phyloP scores from a whole-genome alignment of 2,329 filamentous ascomycete species.

The Lachnellula hyalina region DNA sequence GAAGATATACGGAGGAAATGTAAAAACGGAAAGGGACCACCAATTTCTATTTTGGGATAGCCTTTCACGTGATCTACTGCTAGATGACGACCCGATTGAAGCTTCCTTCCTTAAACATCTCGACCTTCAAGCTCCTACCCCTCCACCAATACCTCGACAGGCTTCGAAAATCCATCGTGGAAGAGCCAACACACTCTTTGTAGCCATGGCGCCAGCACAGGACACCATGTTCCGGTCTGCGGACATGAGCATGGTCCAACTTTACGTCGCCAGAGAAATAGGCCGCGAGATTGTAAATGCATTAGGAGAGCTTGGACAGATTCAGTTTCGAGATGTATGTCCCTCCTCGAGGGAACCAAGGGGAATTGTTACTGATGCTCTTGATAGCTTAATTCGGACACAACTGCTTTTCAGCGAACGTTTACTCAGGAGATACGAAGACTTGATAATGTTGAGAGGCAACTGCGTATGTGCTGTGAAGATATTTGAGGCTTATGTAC shows the following conservation, averaged over 20 bases:
- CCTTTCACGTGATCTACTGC: background rate
- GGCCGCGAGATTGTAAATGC: constrained; percentile 96
- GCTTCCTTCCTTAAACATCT: constrained; percentile 2
- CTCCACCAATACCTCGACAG: background rate
- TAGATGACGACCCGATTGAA: constrained; percentile 1
- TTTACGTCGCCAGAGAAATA: constrained; percentile 99
- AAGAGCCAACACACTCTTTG: constrained; percentile 12
- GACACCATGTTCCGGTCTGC: constrained; percentile 99
- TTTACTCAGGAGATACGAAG: constrained; percentile 97
- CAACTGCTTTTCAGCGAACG: constrained; percentile 91
- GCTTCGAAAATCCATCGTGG: constrained; percentile 13
- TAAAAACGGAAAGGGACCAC: too few relatives aligned
- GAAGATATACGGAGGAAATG: too few relatives aligned
- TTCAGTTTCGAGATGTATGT: constrained; percentile 91
- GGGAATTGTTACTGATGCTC: constrained; percentile 17
- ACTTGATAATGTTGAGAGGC: constrained; percentile 95
- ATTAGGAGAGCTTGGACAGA: constrained; percentile 88
- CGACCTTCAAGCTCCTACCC: background rate
- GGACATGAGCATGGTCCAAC: constrained; percentile 99
- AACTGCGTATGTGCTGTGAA: constrained; percentile 67
- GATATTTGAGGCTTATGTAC: constrained; percentile 1
- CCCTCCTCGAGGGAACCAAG: background rate
- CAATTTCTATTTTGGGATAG: background rate
- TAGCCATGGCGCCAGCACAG: constrained; percentile 58
- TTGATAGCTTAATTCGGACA: constrained; percentile 79